Base-by-base conservation (phyloP, 2,329 filamentous ascomycete species). In the Ophiostoma triangulosporum region DNA sequence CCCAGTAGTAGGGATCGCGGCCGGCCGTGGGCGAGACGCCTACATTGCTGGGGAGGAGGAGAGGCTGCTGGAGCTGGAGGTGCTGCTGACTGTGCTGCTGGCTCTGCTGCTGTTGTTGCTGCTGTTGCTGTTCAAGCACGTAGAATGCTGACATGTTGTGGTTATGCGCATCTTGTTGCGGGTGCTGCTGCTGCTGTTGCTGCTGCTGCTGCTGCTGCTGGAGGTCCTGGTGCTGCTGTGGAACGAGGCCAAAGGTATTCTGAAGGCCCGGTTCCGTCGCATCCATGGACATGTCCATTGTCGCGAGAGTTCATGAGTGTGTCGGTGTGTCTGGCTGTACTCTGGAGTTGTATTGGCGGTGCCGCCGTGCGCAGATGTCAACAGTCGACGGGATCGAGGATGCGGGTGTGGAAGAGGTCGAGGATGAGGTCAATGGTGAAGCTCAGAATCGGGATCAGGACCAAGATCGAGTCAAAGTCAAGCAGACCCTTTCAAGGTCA, bases 1-100 rank as follows among this genome's bases (percentile, higher is more conserved):
- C 14, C 58, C 56, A 59, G 54, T 46, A 56, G 14, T 56, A 56
- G 12, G 51, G 26, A 20, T 57, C 53, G 46, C 29, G n/a, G 11
- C 29, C 29, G 27, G 17, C 51, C 46, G 52, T 35, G 12, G 33
- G 22, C 14, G 33, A 54, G 26, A 32, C 9, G 32, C 2, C 49
- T n/a, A 26, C 48, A 33, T n/a, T 33, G 29, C 29, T 48, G 27
- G 31, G 6, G 31, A 55, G 17, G 33, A 53, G 20, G 35, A 48
- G 15, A 50, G 50, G 7, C 33, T 45, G 36, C 46, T 40, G 26
- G n/a, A 46, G 24, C 15, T 27, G 40, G 14, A 27, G 22, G 6
- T 46, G 40, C n/a, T 35, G n/a, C 31, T 38, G 45, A 9, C 6
- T 20, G 4, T 26, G 4, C 20, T 45, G 40, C 7, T 43, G 32